Evolutionary conservation across 1,284 basidiomycete genomes (phyloP).

Genomic region (Calocybe gambosa): DNA sequence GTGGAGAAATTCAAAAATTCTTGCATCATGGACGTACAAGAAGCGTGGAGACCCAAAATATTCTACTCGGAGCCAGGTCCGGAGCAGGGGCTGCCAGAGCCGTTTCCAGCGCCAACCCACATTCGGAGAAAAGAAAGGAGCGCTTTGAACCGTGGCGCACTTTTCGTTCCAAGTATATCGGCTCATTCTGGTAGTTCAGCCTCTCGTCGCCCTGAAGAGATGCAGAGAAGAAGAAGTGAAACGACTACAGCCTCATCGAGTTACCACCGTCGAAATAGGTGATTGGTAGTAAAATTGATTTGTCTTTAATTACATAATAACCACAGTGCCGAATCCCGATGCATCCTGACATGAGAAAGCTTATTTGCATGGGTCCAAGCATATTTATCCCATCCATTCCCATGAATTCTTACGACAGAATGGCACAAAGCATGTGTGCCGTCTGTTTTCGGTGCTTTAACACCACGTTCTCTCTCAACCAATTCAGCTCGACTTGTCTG

Average conservation of each 20-base stretch:
- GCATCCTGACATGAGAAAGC: no score
- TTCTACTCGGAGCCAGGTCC: constrained; percentile 71
- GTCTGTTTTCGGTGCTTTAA: neutral
- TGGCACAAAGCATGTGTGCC: no score
- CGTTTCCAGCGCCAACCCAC: constrained; percentile 76
- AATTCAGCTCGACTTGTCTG: neutral
- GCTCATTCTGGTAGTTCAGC: neutral
- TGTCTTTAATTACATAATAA: no score
- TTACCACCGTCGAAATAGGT: neutral
- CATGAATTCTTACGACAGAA: no score
- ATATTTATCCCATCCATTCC: no score
- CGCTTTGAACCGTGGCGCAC: constrained; percentile 63
- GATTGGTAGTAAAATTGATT: no score
- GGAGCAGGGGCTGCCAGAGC: constrained; percentile 67
- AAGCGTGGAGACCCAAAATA: constrained; percentile 78
- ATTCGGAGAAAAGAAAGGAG: constrained; percentile 71
- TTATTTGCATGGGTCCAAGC: no score
- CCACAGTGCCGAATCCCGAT: no score
- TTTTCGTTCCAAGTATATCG: constrained; percentile 47
- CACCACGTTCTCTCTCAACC: neutral
- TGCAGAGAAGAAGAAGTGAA: constrained; percentile 5
- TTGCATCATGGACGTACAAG: constrained; percentile 76
- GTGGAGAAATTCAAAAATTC: constrained; percentile 86
- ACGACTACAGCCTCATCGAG: neutral
- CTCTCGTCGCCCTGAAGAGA: constrained; percentile 9